Conservation (phyloP, 2,329 filamentous ascomycete genomes). For the Fusarium fujikuroi region DNA sequence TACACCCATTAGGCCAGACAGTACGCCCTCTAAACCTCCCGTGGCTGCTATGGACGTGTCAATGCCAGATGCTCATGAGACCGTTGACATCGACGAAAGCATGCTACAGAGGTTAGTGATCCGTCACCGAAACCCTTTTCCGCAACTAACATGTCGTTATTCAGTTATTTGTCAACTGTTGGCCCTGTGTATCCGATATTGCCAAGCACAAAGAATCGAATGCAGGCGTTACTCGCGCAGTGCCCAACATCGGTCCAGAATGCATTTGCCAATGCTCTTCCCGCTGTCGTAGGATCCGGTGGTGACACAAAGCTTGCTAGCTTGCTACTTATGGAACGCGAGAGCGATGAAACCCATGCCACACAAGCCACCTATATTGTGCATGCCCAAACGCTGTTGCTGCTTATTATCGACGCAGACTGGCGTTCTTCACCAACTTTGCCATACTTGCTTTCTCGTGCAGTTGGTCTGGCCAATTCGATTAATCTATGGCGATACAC, state of each 20-base stretch:
- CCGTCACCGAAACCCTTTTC: neutral
- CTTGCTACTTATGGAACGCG: constrained; percentile 63
- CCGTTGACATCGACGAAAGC: constrained; percentile 55
- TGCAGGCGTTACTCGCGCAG: constrained; percentile 66
- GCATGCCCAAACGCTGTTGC: constrained; percentile 73
- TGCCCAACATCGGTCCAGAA: constrained; percentile 68
- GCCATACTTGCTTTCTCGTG: constrained; percentile 68
- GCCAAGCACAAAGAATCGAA: constrained; percentile 64
- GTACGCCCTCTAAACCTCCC: constrained; percentile 51
- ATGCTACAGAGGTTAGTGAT: constrained; percentile 58
- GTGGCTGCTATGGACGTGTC: constrained; percentile 50
- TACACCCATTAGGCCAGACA: constrained; percentile 52
- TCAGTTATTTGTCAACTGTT: constrained; percentile 70
- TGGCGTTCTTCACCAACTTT: constrained; percentile 59
- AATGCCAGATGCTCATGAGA: constrained; percentile 49
- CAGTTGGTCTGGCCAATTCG: constrained; percentile 72
- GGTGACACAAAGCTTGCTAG: constrained; percentile 59
- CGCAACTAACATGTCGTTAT: constrained; percentile 22
- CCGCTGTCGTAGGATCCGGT: constrained; percentile 57
- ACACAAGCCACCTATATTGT: constrained; percentile 60
- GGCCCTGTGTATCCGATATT: constrained; percentile 76
- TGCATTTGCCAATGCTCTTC: constrained; percentile 72
- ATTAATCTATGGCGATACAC: constrained; percentile 65
- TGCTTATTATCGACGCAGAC: constrained; percentile 74
- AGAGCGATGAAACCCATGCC: constrained; percentile 54